Percentiles rank a stretch among this genome's conserved stretches.
Conservation (phyloP, 2,329 filamentous ascomycete species). For the Seiridium unicorne region DNA sequence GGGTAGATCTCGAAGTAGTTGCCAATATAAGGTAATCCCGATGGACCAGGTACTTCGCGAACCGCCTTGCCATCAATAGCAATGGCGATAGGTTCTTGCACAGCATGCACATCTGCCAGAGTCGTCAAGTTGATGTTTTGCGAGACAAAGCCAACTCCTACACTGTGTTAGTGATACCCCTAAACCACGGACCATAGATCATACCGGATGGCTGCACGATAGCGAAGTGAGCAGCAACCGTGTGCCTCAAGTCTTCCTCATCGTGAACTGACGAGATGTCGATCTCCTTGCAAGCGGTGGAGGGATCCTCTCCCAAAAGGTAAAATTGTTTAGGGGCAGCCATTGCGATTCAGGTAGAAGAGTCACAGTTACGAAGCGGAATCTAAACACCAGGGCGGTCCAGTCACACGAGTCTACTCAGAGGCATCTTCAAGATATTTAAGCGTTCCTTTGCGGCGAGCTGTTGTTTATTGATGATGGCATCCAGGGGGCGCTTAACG, state of each 20-base stretch:
- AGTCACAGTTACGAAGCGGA: not conserved
- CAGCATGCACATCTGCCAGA: slow-evolving; percentile 32
- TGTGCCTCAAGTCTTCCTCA: slow-evolving; percentile 34
- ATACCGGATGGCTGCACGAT: slow-evolving; percentile 40
- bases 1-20: slow-evolving; percentile 55
- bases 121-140: slow-evolving; percentile 28
- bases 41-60: slow-evolving; percentile 48
- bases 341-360: not conserved
- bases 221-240: slow-evolving; percentile 40
- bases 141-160: slow-evolving; percentile 36
- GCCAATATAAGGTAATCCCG: slow-evolving; percentile 46
- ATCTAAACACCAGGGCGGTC: not conserved
- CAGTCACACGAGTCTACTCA: no score
- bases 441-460: not conserved
- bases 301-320: slow-evolving; percentile 38
- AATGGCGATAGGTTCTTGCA: slow-evolving; percentile 35
- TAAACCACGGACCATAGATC: slow-evolving; percentile 2
- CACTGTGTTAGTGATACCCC: not conserved
- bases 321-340: slow-evolving; percentile 35
- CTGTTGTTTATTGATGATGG: not conserved
- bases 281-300: slow-evolving; percentile 30
- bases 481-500: not conserved
- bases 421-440: slow-evolving; percentile 2
- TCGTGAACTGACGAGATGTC: slow-evolving; percentile 33
- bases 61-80: slow-evolving; percentile 48